These are phyloP conservation scores for Sergeia podlipaevii DNA, from an alignment of 208 protist species.

Conservation along the genomic window DNA sequence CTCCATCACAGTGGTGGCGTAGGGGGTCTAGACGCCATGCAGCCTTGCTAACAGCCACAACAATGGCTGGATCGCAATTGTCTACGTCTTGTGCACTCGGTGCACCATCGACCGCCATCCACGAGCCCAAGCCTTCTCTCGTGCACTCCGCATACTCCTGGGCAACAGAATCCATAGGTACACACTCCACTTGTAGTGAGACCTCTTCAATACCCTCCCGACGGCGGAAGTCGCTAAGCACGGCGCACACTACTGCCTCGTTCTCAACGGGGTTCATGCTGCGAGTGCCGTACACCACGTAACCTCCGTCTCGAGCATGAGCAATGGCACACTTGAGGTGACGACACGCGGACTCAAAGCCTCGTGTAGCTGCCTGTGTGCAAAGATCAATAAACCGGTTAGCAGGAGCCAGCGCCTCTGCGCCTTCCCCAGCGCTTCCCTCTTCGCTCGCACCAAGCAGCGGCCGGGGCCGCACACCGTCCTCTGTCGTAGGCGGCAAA, in stretches of 20 bases:
- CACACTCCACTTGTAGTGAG: slow-evolving; percentile 15
- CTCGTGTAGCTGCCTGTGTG: slow-evolving; percentile 28
- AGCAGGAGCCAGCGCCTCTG: slow-evolving; percentile 7
- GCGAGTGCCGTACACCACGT: slow-evolving; percentile 92
- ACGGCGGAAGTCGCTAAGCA: slow-evolving; percentile 27
- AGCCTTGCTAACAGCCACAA: slow-evolving; percentile 25
- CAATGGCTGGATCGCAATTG: slow-evolving; percentile 19
- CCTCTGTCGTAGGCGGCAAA: slow-evolving; percentile 44
- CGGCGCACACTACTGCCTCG: slow-evolving; percentile 89
- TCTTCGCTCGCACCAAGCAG: slow-evolving; percentile 19
- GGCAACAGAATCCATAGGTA: slow-evolving; percentile 14
- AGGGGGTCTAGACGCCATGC: slow-evolving; percentile 49
- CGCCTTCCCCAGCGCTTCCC: slow-evolving; percentile 1
- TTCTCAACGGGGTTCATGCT: slow-evolving; percentile 94
- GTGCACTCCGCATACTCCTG: neutral
- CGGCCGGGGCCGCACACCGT: slow-evolving; percentile 52
- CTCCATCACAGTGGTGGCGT: slow-evolving; percentile 24
- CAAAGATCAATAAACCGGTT: slow-evolving; percentile 54
- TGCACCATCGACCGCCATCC: slow-evolving; percentile 52
- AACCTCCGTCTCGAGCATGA: slow-evolving; percentile 27
- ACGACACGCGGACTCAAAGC: slow-evolving; percentile 25
- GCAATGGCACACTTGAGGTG: neutral
- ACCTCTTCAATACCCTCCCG: neutral
- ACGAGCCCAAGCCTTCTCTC: slow-evolving; percentile 29
- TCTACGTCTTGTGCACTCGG: slow-evolving; percentile 28